Evolutionary conservation across 768 basidiomycete genomes (phyloP), one percentile per base, ranked within the genome.

Genomic region (Fistulinella prunicolor): DNA sequence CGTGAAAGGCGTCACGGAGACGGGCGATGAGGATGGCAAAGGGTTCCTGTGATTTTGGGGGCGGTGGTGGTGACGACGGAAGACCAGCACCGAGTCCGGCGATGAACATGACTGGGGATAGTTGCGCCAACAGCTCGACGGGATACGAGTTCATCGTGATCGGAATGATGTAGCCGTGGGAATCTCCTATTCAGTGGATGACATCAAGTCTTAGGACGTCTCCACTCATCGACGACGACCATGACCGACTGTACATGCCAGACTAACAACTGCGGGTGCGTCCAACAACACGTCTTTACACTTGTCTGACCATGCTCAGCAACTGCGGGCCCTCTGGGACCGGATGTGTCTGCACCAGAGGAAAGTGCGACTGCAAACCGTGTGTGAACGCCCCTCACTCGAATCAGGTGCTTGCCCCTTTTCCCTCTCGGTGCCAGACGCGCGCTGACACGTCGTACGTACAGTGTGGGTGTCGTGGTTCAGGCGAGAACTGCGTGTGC

Each of bases 21-120:
- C 88, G 74, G 9, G 67, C 44, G 0, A 73, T 61, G 28, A 95
- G 81, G 16, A 78, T 49, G 0, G 64, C 61, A 62, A 94, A 94
- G 21, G 79, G 69, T 57, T 89, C 85, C 50, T 78, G 77, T n/a
- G n/a, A n/a, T 56, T 73, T 57, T 26, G 63, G 42, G 2, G 62
- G 68, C 16, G 64, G 53, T 12, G 60, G 24, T 24, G 70, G 57
- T 1, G 55, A n/a, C 5, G 45, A 29, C 20, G 59, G 51, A 13
- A 44, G 34, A 2, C 56, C n/a, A n/a, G n/a, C 23, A 2, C 37
- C 47, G 38, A 96, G 79, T 2, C 94, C 94, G 21, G 92, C 91
- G 17, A 94, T 88, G 63, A 96, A 95, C 89, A 98, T 89, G 32
- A 98, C 83, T 13, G 95, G 95, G 17, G 82, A 84, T 36, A 91